Percentiles rank a stretch among this genome's conserved stretches.
Conservation (phyloP, 495 filamentous ascomycete genomes). For the Penicillium odoratum region DNA sequence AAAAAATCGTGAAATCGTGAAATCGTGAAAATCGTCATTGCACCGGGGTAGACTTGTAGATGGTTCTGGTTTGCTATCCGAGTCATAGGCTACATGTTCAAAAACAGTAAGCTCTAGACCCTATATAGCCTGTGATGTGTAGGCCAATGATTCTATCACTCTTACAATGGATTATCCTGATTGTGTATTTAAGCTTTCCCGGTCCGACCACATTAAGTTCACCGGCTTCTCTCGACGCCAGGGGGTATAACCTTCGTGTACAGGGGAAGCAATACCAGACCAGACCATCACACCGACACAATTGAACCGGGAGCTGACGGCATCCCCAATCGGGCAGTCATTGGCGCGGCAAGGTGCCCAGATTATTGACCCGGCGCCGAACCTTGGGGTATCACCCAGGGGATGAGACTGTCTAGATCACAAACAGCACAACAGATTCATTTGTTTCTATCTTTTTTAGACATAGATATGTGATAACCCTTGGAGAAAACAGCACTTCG, state of each 20-base stretch:
- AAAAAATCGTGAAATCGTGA: no score
- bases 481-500: no score
- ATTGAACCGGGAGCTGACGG: slow-evolving; percentile 6
- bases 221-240: neutral
- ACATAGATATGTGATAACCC: no score
- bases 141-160: neutral
- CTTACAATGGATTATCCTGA: neutral
- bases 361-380: neutral
- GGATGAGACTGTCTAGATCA: neutral
- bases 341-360: slow-evolving; percentile 40
- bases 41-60: neutral
- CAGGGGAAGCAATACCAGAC: no score
- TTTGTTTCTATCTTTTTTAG: neutral
- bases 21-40: neutral
- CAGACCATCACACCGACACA: slow-evolving; percentile 1
- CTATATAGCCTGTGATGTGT: neutral
- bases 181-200: neutral
- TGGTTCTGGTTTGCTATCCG: neutral
- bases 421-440: neutral
- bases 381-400: neutral
- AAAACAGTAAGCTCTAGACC: neutral
- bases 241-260: neutral
- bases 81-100: neutral
- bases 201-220: neutral
- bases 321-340: slow-evolving; percentile 18